Base-by-base conservation (phyloP, 2,329 filamentous ascomycete species). In the Talaromyces amestolkiae region DNA sequence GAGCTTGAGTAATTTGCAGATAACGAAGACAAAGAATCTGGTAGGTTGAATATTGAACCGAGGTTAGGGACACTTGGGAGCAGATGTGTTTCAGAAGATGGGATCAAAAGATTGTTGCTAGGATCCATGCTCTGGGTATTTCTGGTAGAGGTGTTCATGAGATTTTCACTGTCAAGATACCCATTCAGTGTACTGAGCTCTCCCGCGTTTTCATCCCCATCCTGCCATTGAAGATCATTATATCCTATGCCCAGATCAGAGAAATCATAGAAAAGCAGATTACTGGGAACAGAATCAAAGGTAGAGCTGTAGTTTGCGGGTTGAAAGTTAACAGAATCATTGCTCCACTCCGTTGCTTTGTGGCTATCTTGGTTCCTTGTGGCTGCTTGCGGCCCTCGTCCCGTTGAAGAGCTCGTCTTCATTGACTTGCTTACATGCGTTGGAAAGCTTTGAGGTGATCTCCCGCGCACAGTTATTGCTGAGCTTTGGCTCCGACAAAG, bases 391-490 rank as follows among this genome's bases (percentile, higher is more conserved):
- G 19, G 59, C 27, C 17, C 39, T 56, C 24, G 35, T 22, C 39
- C 22, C 13, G 43, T 65, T 22, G 37, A 24, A 22, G 19, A n/a
- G 3, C 24, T 15, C 17, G 58, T 45, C 15, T 47, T 65, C 41
- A 37, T 31, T 13, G 49, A 19, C 54, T 62, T 65, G 10, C 41
- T 65, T 31, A 33, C 27, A 37, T 51, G 59, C 10, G 22, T 51
- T 8, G 58, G 64, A 24, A 65, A 65, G 43, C 64, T 65, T 39
- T 65, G 64, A 8, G 64, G 64, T 3, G 64, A 65, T 62, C 64
- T 62, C 22, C 64, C 64, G 17, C 64, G 37, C 17, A 65, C 64
- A 17, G 64, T 65, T 9, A 65, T 62, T 3, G 64, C 58, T 33
- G 64, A 47, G 41, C 64, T 65, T 47, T 58, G 58, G 24, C 58